phyloP scores from a whole-genome alignment of 2,329 filamentous ascomycete genomes.

The Hortaea werneckii region DNA sequence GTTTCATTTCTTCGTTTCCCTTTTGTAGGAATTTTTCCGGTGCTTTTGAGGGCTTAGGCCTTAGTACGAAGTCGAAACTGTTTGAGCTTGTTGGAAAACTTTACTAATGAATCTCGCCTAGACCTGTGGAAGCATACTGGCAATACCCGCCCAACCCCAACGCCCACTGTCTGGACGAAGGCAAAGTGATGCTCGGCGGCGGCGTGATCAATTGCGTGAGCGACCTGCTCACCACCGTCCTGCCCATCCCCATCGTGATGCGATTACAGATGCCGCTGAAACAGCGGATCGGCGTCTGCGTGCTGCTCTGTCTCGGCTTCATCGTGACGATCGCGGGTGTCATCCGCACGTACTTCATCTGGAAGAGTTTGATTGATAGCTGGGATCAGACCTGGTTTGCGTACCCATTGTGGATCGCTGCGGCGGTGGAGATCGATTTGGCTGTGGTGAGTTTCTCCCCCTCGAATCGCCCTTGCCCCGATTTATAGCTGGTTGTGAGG shows the following conservation, averaged over 20 bases:
- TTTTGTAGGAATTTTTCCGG: too few relatives aligned
- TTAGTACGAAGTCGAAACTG: too few relatives aligned
- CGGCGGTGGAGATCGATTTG: slow-evolving; percentile 37
- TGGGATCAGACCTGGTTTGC: slow-evolving; percentile 38
- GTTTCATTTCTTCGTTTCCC: too few relatives aligned
- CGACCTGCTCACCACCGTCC: slow-evolving; percentile 33
- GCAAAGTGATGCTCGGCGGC: slow-evolving; percentile 27
- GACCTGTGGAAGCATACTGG: slow-evolving; percentile 27
- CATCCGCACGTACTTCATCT: slow-evolving; percentile 32
- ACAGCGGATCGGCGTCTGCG: slow-evolving; percentile 30
- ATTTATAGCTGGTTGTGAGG: not conserved
- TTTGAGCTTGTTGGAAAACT: too few relatives aligned
- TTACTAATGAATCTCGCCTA: not conserved
- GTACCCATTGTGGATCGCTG: slow-evolving; percentile 37
- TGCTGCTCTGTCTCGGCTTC: slow-evolving; percentile 32
- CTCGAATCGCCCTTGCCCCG: not conserved
- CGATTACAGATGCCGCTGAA: slow-evolving; percentile 33
- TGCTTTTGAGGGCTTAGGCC: too few relatives aligned
- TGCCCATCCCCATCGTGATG: slow-evolving; percentile 35
- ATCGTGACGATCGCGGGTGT: slow-evolving; percentile 34
- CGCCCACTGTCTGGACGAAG: slow-evolving; percentile 33
- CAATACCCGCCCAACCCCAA: slow-evolving; percentile 20
- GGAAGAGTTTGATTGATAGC: slow-evolving; percentile 23
- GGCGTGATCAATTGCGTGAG: slow-evolving; percentile 35
- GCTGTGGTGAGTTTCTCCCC: slow-evolving; percentile 22